Evolutionary conservation across 2,329 filamentous ascomycete genomes (phyloP).

Genomic region (Zopfia rhizophila): DNA sequence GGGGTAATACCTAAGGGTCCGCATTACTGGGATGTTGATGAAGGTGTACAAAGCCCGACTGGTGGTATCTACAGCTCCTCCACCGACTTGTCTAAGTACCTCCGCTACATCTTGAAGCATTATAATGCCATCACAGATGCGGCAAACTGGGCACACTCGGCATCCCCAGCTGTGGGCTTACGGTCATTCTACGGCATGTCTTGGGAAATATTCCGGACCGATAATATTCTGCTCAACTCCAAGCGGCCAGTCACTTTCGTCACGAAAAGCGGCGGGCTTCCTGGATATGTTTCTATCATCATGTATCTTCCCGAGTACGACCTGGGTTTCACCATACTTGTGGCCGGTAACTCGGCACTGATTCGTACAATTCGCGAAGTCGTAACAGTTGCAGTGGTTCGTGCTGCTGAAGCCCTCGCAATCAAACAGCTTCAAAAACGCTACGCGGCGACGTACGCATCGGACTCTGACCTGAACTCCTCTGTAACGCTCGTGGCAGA

Average conservation of each 20-base stretch:
- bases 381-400: slow-evolving; percentile 41
- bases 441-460: slow-evolving; percentile 42
- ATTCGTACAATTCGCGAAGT: slow-evolving; percentile 39
- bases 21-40: slow-evolving; percentile 55
- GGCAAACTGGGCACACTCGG: slow-evolving; percentile 57
- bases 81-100: slow-evolving; percentile 55
- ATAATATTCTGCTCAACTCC: slow-evolving; percentile 49
- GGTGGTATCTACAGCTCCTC: slow-evolving; percentile 57
- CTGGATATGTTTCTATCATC: slow-evolving; percentile 55
- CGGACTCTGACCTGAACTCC: slow-evolving; percentile 35
- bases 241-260: slow-evolving; percentile 55
- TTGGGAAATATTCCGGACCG: slow-evolving; percentile 59
- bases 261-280: slow-evolving; percentile 57
- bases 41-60: slow-evolving; percentile 55
- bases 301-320: slow-evolving; percentile 57
- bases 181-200: slow-evolving; percentile 59
- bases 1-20: slow-evolving; percentile 51
- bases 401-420: slow-evolving; percentile 46
- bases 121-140: slow-evolving; percentile 54
- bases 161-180: slow-evolving; percentile 48
- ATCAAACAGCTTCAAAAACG: slow-evolving; percentile 36
- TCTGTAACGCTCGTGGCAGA: slow-evolving; percentile 37
- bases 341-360: slow-evolving; percentile 36
- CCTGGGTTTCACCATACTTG: slow-evolving; percentile 55
- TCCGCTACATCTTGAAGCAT: slow-evolving; percentile 55